phyloP scores from a whole-genome alignment of 805 yeast genomes.

The Komagataella populi region DNA sequence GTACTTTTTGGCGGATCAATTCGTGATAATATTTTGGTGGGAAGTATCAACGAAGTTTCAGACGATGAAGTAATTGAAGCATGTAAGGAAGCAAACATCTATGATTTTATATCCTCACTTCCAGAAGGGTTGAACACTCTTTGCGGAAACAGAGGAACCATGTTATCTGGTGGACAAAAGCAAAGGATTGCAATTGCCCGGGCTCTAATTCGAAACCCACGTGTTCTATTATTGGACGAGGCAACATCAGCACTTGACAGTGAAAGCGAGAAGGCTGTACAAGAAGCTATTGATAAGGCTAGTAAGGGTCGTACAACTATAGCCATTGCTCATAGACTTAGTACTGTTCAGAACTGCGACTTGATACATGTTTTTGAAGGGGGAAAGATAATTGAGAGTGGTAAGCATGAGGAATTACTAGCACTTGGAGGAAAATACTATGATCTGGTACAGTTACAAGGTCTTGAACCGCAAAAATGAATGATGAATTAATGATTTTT shows the following conservation, averaged over 20 bases:
- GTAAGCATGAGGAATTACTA: slow-evolving; percentile 23
- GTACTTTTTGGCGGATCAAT: slow-evolving; percentile 77
- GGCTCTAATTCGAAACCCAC: slow-evolving; percentile 55
- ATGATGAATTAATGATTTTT: background rate
- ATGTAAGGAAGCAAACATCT: slow-evolving; percentile 38
- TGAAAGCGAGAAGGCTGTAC: slow-evolving; percentile 24
- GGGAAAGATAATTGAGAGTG: slow-evolving; percentile 36
- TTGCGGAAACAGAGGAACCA: slow-evolving; percentile 41
- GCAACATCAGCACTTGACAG: slow-evolving; percentile 53
- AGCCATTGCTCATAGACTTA: slow-evolving; percentile 43
- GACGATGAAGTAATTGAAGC: slow-evolving; percentile 40
- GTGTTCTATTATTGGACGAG: slow-evolving; percentile 52
- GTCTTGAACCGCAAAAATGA: background rate
- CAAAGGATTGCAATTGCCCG: slow-evolving; percentile 70
- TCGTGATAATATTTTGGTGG: slow-evolving; percentile 72
- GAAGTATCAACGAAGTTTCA: slow-evolving; percentile 32
- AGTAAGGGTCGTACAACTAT: slow-evolving; percentile 27
- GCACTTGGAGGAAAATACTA: slow-evolving; percentile 13
- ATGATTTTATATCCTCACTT: slow-evolving; percentile 38
- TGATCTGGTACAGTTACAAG: slow-evolving; percentile 20
- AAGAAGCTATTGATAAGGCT: slow-evolving; percentile 23
- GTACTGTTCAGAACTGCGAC: slow-evolving; percentile 43
- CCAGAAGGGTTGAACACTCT: slow-evolving; percentile 50
- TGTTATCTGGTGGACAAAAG: slow-evolving; percentile 65
- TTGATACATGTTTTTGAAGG: slow-evolving; percentile 35